These are phyloP conservation scores for Aspergillus fumigatus DNA, from an alignment of 2,329 filamentous ascomycete genomes.

Conservation along the genomic window DNA sequence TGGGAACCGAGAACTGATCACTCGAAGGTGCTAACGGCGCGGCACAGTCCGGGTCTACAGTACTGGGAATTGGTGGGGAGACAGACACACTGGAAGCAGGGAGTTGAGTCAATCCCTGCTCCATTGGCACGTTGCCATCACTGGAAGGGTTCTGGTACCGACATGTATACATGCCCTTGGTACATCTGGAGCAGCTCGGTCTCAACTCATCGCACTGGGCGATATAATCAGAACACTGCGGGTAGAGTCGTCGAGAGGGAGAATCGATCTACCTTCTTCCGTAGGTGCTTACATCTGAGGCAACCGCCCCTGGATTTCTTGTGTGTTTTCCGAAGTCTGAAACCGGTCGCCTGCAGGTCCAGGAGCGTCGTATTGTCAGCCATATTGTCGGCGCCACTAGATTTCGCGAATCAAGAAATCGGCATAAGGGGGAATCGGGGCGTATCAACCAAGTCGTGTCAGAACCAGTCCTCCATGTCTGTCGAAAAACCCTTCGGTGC, in stretches of 20 bases:
- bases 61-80: background rate
- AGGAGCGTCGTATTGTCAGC: background rate
- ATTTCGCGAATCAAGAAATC: background rate
- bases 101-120: background rate
- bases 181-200: conserved; percentile 33
- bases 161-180: conserved; percentile 26
- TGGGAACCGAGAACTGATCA: conserved; percentile 8
- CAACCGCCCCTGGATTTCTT: conserved; percentile 34
- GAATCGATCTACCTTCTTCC: conserved; percentile 30
- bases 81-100: conserved; percentile 1
- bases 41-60: background rate
- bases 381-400: conserved; percentile 4
- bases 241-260: background rate
- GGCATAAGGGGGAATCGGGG: background rate
- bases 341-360: conserved; percentile 4
- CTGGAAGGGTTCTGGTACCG: conserved; percentile 19
- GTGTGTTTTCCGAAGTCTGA: conserved; percentile 21
- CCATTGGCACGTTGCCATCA: conserved; percentile 4
- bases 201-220: conserved; percentile 32
- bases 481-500: background rate
- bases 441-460: conserved; percentile 4
- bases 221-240: conserved; percentile 7
- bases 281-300: conserved; percentile 30
- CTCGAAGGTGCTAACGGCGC: background rate
- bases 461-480: background rate